phyloP scores from a whole-genome alignment of 1,284 basidiomycete genomes.

The Polyporus tsugae region DNA sequence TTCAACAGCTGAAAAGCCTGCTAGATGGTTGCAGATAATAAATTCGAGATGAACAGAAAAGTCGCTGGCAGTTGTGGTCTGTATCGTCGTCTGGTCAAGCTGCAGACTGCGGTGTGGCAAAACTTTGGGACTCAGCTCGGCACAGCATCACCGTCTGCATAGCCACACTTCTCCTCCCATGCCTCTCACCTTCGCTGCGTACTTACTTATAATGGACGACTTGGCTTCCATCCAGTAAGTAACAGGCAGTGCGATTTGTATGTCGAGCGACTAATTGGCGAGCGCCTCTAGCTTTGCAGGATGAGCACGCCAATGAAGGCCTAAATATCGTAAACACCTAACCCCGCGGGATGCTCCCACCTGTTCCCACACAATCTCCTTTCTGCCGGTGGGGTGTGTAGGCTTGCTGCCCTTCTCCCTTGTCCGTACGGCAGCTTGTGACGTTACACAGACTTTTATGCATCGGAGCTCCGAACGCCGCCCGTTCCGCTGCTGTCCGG shows the following conservation, averaged over 20 bases:
- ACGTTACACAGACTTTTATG: background rate
- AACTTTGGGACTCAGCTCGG: background rate
- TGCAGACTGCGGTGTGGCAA: background rate
- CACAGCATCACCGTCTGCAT: background rate
- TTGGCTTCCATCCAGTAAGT: too few species aligned
- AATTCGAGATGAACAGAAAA: background rate
- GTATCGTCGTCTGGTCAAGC: too few species aligned
- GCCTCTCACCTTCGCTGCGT: background rate
- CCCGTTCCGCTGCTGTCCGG: background rate
- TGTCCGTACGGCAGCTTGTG: background rate
- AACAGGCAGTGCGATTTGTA: too few species aligned
- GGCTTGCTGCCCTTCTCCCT: background rate
- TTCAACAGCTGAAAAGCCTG: background rate
- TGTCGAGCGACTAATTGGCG: background rate
- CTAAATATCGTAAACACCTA: background rate
- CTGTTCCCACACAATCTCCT: background rate
- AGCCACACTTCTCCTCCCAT: background rate
- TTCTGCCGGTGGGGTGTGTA: background rate
- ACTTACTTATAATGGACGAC: too few species aligned
- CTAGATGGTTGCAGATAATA: background rate
- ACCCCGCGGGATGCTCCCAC: background rate
- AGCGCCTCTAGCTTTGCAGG: background rate
- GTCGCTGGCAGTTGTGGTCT: too few species aligned
- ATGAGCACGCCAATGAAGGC: background rate
- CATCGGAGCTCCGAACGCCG: too few species aligned